Base-by-base conservation (phyloP, 352 stramenopile genomes). In the Phytophthora cryptogea region DNA sequence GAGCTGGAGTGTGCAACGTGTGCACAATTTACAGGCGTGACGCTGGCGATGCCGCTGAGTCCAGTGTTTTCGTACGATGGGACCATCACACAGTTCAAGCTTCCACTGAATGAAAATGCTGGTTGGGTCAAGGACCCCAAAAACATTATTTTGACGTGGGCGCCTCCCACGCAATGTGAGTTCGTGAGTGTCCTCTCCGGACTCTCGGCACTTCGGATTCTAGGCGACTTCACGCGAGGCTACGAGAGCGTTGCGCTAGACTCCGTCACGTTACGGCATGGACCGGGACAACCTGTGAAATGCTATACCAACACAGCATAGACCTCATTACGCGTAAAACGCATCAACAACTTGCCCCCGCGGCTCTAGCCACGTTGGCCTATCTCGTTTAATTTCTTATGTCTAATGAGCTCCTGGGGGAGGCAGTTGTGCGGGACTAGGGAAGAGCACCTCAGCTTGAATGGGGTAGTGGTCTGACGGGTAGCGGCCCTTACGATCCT, bases 121-220 rank as follows among this genome's bases (percentile, higher is more conserved):
- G 89, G 89, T 4, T 98, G 92, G 92, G 17, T 94, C 8, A 95
- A 94, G 52, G 88, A 97, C 62, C 92, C 90, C 8, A 93, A 96
- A 58, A 98, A 98, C 59, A 80, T 89, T 41, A 69, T 97, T 39
- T 62, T 85, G 10, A 46, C 70, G 17, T 97, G 90, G 88, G 66
- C 54, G 3, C 14, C 66, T 56, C 84, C 88, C 3, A 77, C 70
- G 3, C 78, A 92, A 55, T 98, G 90, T 54, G 83, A 95, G 68
- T 88, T 98, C 66, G 81, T 97, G 45, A 79, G 83, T 45, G 85
- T 97, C 11, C 78, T 98, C 4, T 88, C 86, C 26, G 86, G 82
- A 23, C 78, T 97, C 28, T 89, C 84, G 5, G 80, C 78, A 20
- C 41, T 97, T n/a, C 72, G 76, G 13, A 97, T 97, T 53, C 72